Percentiles rank a stretch among this genome's conserved stretches.
Evolutionary conservation across 192 early-diverging fungal genomes (phyloP).

Genomic region (Hyaloraphidium curvatum): DNA sequence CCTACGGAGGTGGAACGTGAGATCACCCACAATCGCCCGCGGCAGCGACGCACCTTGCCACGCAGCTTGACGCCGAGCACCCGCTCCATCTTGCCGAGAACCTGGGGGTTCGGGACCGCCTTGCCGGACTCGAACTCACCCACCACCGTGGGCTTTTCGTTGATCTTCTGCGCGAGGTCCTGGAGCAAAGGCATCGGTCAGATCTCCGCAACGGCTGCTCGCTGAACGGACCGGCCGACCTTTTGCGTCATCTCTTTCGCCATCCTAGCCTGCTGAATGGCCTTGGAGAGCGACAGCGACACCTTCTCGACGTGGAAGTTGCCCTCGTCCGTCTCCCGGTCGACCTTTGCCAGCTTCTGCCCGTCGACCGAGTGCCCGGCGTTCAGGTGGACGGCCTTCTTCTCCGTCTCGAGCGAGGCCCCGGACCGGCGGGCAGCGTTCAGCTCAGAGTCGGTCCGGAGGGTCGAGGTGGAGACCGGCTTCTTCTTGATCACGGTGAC

Average conservation of each 20-base stretch:
- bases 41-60: slow-evolving; percentile 54
- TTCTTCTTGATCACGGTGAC: slow-evolving; percentile 58
- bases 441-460: slow-evolving; percentile 38
- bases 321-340: slow-evolving; percentile 68
- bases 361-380: slow-evolving; percentile 30
- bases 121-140: slow-evolving; percentile 78
- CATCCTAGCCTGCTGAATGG: slow-evolving; percentile 62
- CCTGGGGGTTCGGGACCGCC: slow-evolving; percentile 70
- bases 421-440: slow-evolving; percentile 58
- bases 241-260: slow-evolving; percentile 69
- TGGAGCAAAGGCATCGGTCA: neutral
- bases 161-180: slow-evolving; percentile 34
- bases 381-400: slow-evolving; percentile 31
- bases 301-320: slow-evolving; percentile 37
- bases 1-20: too few relatives aligned
- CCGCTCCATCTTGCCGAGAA: slow-evolving; percentile 75
- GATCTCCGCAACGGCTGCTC: neutral
- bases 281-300: slow-evolving; percentile 47
- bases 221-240: slow-evolving; percentile 41
- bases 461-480: slow-evolving; percentile 28
- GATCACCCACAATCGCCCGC: too few relatives aligned
- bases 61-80: slow-evolving; percentile 71
- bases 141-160: slow-evolving; percentile 80
- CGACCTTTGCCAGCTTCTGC: slow-evolving; percentile 65
- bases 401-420: slow-evolving; percentile 47